Conservation (phyloP, 768 basidiomycete species). For the Auriculariales sp. region DNA sequence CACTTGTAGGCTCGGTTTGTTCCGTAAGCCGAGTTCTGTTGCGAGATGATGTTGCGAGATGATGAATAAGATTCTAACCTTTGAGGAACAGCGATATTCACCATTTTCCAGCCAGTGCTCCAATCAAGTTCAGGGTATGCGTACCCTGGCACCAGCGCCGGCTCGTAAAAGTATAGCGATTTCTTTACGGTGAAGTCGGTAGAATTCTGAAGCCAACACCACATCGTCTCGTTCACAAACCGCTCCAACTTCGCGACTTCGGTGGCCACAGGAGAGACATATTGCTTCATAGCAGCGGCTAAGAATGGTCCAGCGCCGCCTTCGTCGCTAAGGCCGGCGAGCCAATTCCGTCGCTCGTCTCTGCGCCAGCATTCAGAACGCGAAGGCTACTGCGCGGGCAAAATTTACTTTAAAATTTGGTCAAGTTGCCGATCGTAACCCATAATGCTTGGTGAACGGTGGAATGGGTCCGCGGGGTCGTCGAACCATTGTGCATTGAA, state of each 20-base stretch:
- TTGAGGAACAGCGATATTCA: too few relatives aligned
- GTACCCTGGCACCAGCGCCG: slow-evolving; percentile 28
- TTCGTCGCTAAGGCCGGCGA: slow-evolving; percentile 42
- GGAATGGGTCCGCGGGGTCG: slow-evolving; percentile 34
- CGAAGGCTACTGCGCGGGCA: too few relatives aligned
- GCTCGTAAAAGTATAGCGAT: slow-evolving; percentile 40
- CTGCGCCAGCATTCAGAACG: too few relatives aligned
- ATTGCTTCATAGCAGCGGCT: slow-evolving; percentile 42
- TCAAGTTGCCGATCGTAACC: slow-evolving; percentile 39
- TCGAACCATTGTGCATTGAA: slow-evolving; percentile 41
- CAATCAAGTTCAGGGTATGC: slow-evolving; percentile 33
- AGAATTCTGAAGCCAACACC: slow-evolving; percentile 34
- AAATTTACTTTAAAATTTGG: slow-evolving; percentile 32
- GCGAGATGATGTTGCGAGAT: too few relatives aligned
- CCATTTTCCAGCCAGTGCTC: slow-evolving; percentile 45
- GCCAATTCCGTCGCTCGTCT: too few relatives aligned
- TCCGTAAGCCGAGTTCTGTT: slow-evolving; percentile 30
- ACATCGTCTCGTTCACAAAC: slow-evolving; percentile 31
- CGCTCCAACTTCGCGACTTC: slow-evolving; percentile 38
- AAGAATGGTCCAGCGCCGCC: slow-evolving; percentile 44
- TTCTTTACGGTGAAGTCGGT: slow-evolving; percentile 27
- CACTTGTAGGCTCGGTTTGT: slow-evolving; percentile 40
- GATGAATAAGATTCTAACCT: too few relatives aligned
- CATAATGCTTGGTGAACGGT: slow-evolving; percentile 38
- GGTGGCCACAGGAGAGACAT: slow-evolving; percentile 33